Conservation (phyloP, 176 grass and related monocot genomes). For the Melocanna baccifera region DNA sequence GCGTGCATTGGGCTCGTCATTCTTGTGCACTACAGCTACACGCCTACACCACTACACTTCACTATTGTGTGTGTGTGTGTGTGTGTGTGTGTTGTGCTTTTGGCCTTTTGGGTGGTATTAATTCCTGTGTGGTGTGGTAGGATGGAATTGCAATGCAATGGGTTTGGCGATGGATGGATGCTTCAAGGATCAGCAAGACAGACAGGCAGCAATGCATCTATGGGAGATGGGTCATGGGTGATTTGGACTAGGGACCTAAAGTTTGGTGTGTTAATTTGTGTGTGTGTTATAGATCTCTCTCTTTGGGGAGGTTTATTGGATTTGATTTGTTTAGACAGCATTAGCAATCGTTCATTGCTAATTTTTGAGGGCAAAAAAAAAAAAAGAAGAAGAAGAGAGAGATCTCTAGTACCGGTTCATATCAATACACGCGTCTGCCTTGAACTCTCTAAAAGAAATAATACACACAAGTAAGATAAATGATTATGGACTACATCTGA, state of each 20-base stretch:
- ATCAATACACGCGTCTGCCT: no score
- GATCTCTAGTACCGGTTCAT: no score
- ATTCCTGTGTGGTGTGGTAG: neutral
- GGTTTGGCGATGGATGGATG: neutral
- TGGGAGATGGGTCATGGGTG: neutral
- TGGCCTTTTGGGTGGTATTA: neutral
- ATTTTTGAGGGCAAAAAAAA: no score
- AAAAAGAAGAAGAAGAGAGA: no score
- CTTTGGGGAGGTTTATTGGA: neutral
- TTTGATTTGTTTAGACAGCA: neutral
- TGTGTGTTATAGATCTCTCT: neutral
- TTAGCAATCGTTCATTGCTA: neutral
- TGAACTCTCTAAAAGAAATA: no score
- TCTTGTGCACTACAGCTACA: no score
- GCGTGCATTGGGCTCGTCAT: slow-evolving; percentile 52
- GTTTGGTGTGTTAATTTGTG: slow-evolving; percentile 8
- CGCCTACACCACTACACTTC: no score
- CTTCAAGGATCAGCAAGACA: slow-evolving; percentile 33
- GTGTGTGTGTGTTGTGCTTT: neutral
- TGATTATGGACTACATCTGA: no score
- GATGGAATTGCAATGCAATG: neutral
- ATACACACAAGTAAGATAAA: no score
- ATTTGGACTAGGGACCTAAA: slow-evolving; percentile 6
- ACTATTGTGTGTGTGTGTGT: neutral
- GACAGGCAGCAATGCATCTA: neutral